Percentiles rank a stretch among this genome's conserved stretches.
These are phyloP conservation scores for Chlorella ohadii DNA, from an alignment of 139 green algal species.

Conservation along the genomic window DNA sequence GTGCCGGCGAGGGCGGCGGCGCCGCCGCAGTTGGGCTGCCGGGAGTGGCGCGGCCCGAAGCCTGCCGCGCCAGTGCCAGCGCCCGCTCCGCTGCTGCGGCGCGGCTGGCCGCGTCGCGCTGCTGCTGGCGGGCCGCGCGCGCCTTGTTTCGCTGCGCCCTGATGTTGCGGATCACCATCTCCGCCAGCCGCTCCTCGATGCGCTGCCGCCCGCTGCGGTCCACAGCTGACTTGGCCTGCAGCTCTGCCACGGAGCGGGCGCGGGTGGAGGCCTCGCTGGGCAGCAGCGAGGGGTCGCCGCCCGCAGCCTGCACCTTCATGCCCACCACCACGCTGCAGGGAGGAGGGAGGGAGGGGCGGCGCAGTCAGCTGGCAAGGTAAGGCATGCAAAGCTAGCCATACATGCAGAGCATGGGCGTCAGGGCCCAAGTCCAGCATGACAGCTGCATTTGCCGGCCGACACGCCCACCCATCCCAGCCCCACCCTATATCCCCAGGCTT, in stretches of 20 bases:
- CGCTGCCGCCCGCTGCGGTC: conserved; percentile 28
- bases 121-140: not conserved
- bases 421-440: no score
- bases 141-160: conserved; percentile 25
- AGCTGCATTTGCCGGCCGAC: not conserved
- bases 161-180: conserved; percentile 34
- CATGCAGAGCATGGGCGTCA: no score
- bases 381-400: not conserved
- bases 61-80: not conserved
- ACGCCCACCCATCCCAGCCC: no score
- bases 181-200: conserved; percentile 41
- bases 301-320: conserved; percentile 1
- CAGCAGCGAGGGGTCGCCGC: not conserved
- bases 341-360: not conserved
- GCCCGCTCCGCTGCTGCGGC: not conserved
- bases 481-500: not conserved
- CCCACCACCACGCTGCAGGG: conserved; percentile 23
- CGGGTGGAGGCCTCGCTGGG: not conserved
- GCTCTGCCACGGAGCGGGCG: conserved; percentile 29
- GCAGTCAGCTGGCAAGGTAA: not conserved
- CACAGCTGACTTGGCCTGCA: conserved; percentile 17
- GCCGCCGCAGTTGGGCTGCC: not conserved
- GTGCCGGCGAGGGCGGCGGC: not conserved
- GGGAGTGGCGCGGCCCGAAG: not conserved
- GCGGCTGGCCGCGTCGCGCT: not conserved